phyloP scores from a whole-genome alignment of 208 protist species.

The Borovskyia barvae region DNA sequence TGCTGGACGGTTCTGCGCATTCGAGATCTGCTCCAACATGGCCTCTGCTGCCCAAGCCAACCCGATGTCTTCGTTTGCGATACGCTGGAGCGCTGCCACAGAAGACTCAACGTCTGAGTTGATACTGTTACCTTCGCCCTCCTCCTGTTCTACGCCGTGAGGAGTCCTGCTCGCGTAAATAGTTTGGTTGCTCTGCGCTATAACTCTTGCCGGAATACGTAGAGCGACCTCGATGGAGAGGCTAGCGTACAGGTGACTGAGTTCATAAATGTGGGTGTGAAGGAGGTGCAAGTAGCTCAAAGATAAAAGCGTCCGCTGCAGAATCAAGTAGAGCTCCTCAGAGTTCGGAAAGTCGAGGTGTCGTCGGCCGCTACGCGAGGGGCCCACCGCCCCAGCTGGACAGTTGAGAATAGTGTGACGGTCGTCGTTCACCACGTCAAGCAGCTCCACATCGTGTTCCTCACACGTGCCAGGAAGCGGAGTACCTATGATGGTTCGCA shows the following conservation, averaged over 20 bases:
- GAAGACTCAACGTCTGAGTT: too few relatives aligned
- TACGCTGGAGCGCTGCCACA: too few relatives aligned
- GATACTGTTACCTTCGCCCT: too few relatives aligned
- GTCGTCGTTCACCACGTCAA: conserved; percentile 8
- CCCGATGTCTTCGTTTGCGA: too few relatives aligned
- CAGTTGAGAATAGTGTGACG: conserved; percentile 25
- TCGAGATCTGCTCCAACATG: too few relatives aligned
- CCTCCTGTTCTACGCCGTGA: too few relatives aligned
- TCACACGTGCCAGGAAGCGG: conserved; percentile 29
- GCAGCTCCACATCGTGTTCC: conserved; percentile 42
- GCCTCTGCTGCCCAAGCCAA: too few relatives aligned
- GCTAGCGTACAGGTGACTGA: conserved; percentile 63
- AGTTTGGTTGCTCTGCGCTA: neutral
- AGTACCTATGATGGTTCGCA: conserved; percentile 3
- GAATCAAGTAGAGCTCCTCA: conserved; percentile 20
- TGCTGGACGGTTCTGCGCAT: too few relatives aligned
- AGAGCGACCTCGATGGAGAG: conserved; percentile 44
- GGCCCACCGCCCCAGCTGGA: neutral
- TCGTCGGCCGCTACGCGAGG: neutral
- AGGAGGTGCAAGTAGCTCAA: conserved; percentile 68
- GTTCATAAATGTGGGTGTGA: conserved; percentile 39
- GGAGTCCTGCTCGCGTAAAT: neutral
- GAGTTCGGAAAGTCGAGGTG: conserved; percentile 13
- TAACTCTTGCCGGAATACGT: neutral
- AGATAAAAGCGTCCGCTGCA: conserved; percentile 35